These are phyloP conservation scores for Claviceps africana DNA, from an alignment of 2,329 filamentous ascomycete species.

Conservation along the genomic window DNA sequence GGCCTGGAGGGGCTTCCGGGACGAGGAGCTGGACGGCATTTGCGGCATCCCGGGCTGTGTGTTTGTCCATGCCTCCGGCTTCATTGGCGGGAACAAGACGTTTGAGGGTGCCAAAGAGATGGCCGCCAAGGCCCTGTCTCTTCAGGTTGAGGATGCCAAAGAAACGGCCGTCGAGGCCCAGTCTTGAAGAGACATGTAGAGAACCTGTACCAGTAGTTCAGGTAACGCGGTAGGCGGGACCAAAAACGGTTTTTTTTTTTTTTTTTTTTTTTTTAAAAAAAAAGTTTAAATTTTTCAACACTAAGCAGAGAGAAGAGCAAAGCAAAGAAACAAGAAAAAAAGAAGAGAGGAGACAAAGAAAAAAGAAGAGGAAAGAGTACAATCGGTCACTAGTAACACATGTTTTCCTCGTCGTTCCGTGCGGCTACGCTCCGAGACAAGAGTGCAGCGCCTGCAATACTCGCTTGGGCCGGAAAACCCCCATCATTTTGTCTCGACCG, in stretches of 20 bases:
- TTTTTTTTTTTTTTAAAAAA: no score
- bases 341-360: background rate
- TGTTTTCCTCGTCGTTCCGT: background rate
- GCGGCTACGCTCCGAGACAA: background rate
- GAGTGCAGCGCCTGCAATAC: background rate
- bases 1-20: conserved; percentile 80
- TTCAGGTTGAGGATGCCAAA: no score
- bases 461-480: background rate
- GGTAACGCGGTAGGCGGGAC: no score
- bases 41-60: conserved; percentile 59
- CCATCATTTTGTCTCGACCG: background rate
- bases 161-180: no score
- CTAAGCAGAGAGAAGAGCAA: background rate
- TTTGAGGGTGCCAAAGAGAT: conserved; percentile 79
- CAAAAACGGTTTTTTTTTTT: no score
- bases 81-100: conserved; percentile 90
- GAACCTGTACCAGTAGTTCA: no score
- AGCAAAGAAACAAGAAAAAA: background rate
- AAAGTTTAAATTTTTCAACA: background rate
- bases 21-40: conserved; percentile 66
- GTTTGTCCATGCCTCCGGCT: conserved; percentile 88
- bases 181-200: background rate
- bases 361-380: background rate
- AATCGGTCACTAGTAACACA: conserved; percentile 1
- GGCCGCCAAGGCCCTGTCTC: conserved; percentile 58